A percentile compares a stretch with the other conserved stretches of the same genome.
phyloP scores from a whole-genome alignment of 148 eudicot genomes.

The Vaccinium darrowii region DNA sequence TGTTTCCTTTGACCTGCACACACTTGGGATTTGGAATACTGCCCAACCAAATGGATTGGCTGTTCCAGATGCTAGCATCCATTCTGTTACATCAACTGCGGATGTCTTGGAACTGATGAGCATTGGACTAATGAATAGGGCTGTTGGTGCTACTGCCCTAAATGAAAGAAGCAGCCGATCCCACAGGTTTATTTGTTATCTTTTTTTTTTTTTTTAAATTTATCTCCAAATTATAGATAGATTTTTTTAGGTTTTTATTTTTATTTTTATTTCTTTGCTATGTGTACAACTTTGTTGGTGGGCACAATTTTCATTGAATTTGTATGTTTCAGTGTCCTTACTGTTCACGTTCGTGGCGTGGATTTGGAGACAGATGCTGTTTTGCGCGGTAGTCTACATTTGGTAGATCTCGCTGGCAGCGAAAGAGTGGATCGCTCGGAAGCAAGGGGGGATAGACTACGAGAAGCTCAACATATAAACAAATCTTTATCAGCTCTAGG shows the following conservation, averaged over 20 bases:
- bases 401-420: constrained; percentile 98
- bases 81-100: constrained; percentile 75
- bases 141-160: constrained; percentile 91
- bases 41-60: constrained; percentile 95
- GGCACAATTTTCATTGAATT: constrained; percentile 12
- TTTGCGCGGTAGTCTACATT: constrained; percentile 90
- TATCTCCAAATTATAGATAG: not conserved
- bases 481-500: constrained; percentile 93
- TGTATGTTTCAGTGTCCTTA: constrained; percentile 64
- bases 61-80: constrained; percentile 98
- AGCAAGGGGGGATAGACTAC: constrained; percentile 85
- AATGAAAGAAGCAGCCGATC: constrained; percentile 99
- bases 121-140: constrained; percentile 88
- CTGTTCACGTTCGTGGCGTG: constrained; percentile 89
- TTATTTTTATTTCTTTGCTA: not conserved
- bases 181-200: constrained; percentile 59
- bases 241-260: not conserved
- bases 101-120: constrained; percentile 91
- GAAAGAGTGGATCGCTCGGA: constrained; percentile 98
- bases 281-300: not conserved
- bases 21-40: constrained; percentile 92
- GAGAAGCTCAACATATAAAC: constrained; percentile 97
- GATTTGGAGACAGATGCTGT: constrained; percentile 75
- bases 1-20: constrained; percentile 77
- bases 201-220: not conserved